Evolutionary conservation across 106 monocot species (phyloP), one percentile per base, ranked within the genome.

Genomic region (Xerophyta viscosa): DNA sequence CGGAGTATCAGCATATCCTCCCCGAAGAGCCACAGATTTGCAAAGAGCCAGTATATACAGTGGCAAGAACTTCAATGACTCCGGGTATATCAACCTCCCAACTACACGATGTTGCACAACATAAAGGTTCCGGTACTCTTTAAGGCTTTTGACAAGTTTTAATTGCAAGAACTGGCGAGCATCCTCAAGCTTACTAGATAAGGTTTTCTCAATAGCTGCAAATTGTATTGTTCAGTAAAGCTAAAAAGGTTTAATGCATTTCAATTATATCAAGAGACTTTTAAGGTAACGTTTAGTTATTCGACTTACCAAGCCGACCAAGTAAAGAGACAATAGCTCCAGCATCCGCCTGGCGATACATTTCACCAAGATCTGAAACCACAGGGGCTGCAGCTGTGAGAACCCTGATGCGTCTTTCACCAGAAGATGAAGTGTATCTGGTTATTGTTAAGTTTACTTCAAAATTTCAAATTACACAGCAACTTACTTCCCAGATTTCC

Each of bases 351-450:
- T 79, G 84, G 49, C 94, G 88, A 41, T 96, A 96, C 88, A 88
- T 89, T 65, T 89, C 94, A 52, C 66, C 54, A 56, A 96, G 81
- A 71, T 96, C 88, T 37, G 78, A 46, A 23, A 96, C 94, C 14
- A 96, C 94, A 54, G 84, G 88, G 46, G 85, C 94, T 22, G 88
- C 94, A 56, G 88, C 65, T 56, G 94, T 96, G 55, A 81, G 88
- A 28, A 89, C 84, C 66, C 88, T 81, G 41, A 96, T 96, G 27
- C 88, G 71, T 55, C 94, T 88, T 70, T 96, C 94, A 48, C 94
- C 94, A 24, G 82, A 79, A 45, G 88, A 96, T 15, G 94, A 89
- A 24, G 94, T 96, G 61, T 89, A 88, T 65, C 94, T 94, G 24
- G 43, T 42, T 17, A 29, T 41, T 11, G 68, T 49, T 83, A 77